These are phyloP conservation scores for Diddensiella transvaalensis DNA, from an alignment of 805 yeast genomes.

Conservation along the genomic window DNA sequence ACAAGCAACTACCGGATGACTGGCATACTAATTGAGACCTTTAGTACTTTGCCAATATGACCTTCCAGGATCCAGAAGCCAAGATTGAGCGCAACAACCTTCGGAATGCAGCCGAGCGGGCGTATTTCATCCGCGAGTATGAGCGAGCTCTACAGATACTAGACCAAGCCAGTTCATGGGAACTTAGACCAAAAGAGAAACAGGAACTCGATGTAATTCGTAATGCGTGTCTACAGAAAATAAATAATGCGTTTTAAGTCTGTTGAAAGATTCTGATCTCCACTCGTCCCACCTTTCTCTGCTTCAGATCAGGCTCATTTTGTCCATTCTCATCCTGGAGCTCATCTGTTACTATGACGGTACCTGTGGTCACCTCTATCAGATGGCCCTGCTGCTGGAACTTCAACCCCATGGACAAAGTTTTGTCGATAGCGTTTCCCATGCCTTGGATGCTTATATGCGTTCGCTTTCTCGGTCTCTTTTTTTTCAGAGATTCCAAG, in stretches of 20 bases:
- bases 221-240: conserved; percentile 36
- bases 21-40: too few relatives aligned
- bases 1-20: neutral
- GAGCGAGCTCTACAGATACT: conserved; percentile 47
- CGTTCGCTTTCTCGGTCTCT: conserved; percentile 39
- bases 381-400: conserved; percentile 49
- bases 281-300: conserved; percentile 41
- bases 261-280: conserved; percentile 38
- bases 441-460: conserved; percentile 64
- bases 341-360: conserved; percentile 72
- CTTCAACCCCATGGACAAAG: conserved; percentile 57
- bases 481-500: conserved; percentile 42
- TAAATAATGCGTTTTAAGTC: conserved; percentile 3
- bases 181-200: conserved; percentile 47
- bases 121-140: conserved; percentile 56
- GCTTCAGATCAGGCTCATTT: conserved; percentile 29
- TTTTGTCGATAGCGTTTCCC: conserved; percentile 68
- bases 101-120: conserved; percentile 58
- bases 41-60: conserved; percentile 17
- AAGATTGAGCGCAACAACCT: conserved; percentile 57
- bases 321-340: conserved; percentile 30
- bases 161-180: conserved; percentile 33
- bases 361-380: conserved; percentile 61
- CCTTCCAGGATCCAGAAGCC: conserved; percentile 17
- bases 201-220: conserved; percentile 48